Conservation (phyloP, 768 basidiomycete species). For the Macrolepiota fuliginosa region DNA sequence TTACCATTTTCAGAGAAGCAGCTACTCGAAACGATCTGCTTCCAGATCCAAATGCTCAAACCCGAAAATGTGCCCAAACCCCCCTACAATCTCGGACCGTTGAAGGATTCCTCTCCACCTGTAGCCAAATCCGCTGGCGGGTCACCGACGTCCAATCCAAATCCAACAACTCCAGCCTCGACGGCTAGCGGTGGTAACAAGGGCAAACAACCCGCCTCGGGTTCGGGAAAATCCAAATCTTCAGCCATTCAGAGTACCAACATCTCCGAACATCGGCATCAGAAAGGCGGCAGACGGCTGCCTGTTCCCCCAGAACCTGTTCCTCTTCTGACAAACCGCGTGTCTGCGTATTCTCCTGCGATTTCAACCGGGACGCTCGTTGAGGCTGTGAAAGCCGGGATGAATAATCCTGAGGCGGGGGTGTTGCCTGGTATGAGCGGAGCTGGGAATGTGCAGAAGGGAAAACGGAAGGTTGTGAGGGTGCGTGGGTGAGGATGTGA, state of each 20-base stretch:
- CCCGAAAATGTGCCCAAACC: slow-evolving; percentile 67
- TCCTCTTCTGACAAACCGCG: slow-evolving; percentile 68
- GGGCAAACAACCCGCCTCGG: slow-evolving; percentile 50
- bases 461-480: slow-evolving; percentile 78
- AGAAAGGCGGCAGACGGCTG: slow-evolving; percentile 41
- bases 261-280: slow-evolving; percentile 17
- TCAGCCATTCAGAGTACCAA: slow-evolving; percentile 6
- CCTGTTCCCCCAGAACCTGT: slow-evolving; percentile 77
- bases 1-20: slow-evolving; percentile 60
- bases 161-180: slow-evolving; percentile 22
- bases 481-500: slow-evolving; percentile 50
- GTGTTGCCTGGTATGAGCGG: slow-evolving; percentile 28
- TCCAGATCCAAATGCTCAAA: slow-evolving; percentile 70
- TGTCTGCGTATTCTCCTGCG: slow-evolving; percentile 80
- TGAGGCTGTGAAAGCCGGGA: slow-evolving; percentile 82
- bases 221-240: slow-evolving; percentile 17
- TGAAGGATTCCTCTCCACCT: slow-evolving; percentile 12
- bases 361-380: slow-evolving; percentile 75
- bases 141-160: slow-evolving; percentile 12
- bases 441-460: slow-evolving; percentile 52
- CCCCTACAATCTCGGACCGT: slow-evolving; percentile 44
- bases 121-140: slow-evolving; percentile 10
- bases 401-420: slow-evolving; percentile 48
- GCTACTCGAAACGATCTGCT: slow-evolving; percentile 69
- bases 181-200: slow-evolving; percentile 27